phyloP scores from a whole-genome alignment of 1,284 basidiomycete species.

The Moniliophthora roreri region DNA sequence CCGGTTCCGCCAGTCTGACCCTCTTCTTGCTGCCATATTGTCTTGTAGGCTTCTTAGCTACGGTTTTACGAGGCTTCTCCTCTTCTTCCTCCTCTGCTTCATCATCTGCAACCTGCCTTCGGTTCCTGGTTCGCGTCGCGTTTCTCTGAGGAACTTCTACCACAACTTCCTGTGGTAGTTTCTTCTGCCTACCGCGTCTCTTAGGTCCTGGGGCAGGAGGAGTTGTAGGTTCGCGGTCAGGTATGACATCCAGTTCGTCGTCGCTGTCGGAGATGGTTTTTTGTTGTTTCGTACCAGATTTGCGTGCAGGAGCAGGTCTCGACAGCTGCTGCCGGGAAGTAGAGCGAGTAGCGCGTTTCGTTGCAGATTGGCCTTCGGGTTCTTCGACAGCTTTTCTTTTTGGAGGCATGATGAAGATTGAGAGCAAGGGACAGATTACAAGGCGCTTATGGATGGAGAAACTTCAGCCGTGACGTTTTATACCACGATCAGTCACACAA shows the following conservation, averaged over 20 bases:
- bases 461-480: too few species aligned
- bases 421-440: not conserved
- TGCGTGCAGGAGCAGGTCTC: constrained; percentile 10
- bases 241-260: not conserved
- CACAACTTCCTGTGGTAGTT: too few species aligned
- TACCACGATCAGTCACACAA: constrained; percentile 6
- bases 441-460: too few species aligned
- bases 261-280: not conserved
- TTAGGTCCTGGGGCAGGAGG: not conserved
- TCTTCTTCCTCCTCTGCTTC: too few species aligned
- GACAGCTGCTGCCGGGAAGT: not conserved
- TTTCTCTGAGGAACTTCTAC: too few species aligned
- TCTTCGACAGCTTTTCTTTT: constrained; percentile 47
- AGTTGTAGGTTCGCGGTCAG: not conserved
- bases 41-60: too few species aligned
- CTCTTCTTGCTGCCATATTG: too few species aligned
- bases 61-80: too few species aligned
- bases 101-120: too few species aligned
- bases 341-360: constrained; percentile 23
- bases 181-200: not conserved
- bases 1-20: too few species aligned
- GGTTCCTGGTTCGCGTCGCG: too few species aligned
- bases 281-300: constrained; percentile 19
- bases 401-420: constrained; percentile 33
- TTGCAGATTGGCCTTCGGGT: constrained; percentile 22